Conservation (phyloP, 1,284 basidiomycete species). For the Heimioporus retisporus region DNA sequence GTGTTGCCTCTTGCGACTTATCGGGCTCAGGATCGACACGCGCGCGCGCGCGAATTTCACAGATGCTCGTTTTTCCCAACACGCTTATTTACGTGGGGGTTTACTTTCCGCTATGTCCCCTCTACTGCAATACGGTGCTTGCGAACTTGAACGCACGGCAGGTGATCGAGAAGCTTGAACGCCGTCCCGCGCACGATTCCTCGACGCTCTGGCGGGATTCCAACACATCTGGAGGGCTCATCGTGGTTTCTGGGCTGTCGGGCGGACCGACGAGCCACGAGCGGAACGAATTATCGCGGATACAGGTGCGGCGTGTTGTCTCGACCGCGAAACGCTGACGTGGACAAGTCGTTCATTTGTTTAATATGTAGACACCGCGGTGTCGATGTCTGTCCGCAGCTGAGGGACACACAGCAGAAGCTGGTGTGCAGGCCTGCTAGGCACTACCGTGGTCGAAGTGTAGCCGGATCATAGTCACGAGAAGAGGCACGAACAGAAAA, state of each 20-base stretch:
- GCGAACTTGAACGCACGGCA: constrained; percentile 40
- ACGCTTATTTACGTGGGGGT: constrained; percentile 31
- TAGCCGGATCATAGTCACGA: not conserved
- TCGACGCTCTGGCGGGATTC: constrained; percentile 16
- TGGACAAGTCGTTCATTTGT: too few relatives aligned
- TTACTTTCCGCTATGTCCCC: constrained; percentile 42
- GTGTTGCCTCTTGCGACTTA: constrained; percentile 1
- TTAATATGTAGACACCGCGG: constrained; percentile 5
- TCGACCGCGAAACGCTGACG: too few relatives aligned
- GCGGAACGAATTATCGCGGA: constrained; percentile 7
- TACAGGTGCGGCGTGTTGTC: constrained; percentile 8
- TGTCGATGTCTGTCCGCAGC: constrained; percentile 15
- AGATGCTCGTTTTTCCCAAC: constrained; percentile 24
- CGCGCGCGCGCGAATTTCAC: not conserved
- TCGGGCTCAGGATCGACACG: not conserved
- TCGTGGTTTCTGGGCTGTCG: not conserved
- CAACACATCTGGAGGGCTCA: not conserved
- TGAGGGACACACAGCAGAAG: constrained; percentile 3
- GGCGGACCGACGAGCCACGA: not conserved
- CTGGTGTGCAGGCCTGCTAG: constrained; percentile 24
- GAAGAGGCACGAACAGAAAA: not conserved
- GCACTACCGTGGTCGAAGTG: not conserved
- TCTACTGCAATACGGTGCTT: constrained; percentile 45
- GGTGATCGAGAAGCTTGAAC: constrained; percentile 23
- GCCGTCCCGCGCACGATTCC: constrained; percentile 12